Conservation (phyloP, 1,284 basidiomycete species). For the Boletellus deceptivus region DNA sequence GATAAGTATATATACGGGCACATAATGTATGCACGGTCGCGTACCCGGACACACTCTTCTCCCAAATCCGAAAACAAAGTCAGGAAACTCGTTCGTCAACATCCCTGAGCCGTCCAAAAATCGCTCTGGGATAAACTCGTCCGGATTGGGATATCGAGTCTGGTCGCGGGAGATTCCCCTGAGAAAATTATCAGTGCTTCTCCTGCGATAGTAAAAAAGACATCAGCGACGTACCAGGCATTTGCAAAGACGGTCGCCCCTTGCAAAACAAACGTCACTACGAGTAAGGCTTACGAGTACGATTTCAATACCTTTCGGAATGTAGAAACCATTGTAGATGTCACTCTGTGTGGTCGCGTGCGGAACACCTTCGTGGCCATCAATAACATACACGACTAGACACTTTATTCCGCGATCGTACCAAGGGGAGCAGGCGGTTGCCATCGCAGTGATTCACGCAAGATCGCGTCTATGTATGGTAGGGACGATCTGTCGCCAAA, state of each 20-base stretch:
- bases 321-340: slow-evolving; percentile 26
- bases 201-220: neutral
- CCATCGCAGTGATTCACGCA: no score
- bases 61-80: slow-evolving; percentile 27
- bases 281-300: neutral
- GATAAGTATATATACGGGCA: neutral
- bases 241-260: slow-evolving; percentile 24
- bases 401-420: slow-evolving; percentile 1
- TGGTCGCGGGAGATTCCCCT: slow-evolving; percentile 31
- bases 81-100: slow-evolving; percentile 16
- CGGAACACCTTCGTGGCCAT: slow-evolving; percentile 13
- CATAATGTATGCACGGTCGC: neutral
- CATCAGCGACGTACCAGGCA: slow-evolving; percentile 14
- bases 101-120: slow-evolving; percentile 20
- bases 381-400: neutral
- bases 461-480: slow-evolving; percentile 38
- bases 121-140: slow-evolving; percentile 25
- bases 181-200: neutral
- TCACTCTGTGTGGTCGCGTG: slow-evolving; percentile 18
- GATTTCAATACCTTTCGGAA: slow-evolving; percentile 26
- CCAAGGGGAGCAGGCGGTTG: slow-evolving; percentile 24
- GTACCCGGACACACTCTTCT: slow-evolving; percentile 23
- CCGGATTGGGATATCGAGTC: slow-evolving; percentile 18
- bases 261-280: neutral
- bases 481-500: slow-evolving; percentile 38